Evolutionary conservation across 331 rosid genomes (phyloP).

Genomic region (Rhamnella rubrinervis): DNA sequence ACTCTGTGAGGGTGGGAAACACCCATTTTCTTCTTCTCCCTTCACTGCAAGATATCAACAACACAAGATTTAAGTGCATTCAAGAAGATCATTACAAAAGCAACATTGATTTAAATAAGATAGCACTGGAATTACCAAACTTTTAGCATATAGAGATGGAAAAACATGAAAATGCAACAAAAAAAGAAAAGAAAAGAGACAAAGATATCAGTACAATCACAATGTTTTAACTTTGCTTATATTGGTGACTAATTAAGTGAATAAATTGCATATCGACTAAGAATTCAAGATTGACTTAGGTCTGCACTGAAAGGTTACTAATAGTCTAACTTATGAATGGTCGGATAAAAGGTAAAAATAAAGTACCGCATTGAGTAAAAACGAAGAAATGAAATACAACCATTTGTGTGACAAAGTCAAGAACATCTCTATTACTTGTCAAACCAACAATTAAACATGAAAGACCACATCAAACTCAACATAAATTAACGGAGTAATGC

Average conservation of each 20-base stretch:
- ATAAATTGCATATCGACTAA: neutral
- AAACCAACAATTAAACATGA: slow-evolving; percentile 7
- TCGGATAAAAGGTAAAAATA: no score
- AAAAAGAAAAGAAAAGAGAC: slow-evolving; percentile 3
- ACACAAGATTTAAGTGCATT: slow-evolving; percentile 29
- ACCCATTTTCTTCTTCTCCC: slow-evolving; percentile 96
- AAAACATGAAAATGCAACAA: slow-evolving; percentile 5
- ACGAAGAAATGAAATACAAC: neutral
- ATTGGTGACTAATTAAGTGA: neutral
- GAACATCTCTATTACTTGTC: neutral
- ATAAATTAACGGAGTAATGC: no score
- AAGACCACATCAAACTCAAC: neutral
- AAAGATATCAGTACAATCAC: neutral
- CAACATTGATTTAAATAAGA: slow-evolving; percentile 13
- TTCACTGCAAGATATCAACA: slow-evolving; percentile 61
- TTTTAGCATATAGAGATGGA: slow-evolving; percentile 9
- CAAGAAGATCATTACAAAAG: slow-evolving; percentile 16
- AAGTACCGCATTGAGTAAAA: neutral
- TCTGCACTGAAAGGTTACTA: neutral
- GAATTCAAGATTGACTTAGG: neutral
- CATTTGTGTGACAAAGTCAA: neutral
- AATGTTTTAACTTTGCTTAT: neutral
- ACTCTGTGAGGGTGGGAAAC: slow-evolving; percentile 66
- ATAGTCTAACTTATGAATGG: neutral
- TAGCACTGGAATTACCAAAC: slow-evolving; percentile 4